Base-by-base conservation (phyloP, 345 rosid genomes). In the Citrus unshiu region DNA sequence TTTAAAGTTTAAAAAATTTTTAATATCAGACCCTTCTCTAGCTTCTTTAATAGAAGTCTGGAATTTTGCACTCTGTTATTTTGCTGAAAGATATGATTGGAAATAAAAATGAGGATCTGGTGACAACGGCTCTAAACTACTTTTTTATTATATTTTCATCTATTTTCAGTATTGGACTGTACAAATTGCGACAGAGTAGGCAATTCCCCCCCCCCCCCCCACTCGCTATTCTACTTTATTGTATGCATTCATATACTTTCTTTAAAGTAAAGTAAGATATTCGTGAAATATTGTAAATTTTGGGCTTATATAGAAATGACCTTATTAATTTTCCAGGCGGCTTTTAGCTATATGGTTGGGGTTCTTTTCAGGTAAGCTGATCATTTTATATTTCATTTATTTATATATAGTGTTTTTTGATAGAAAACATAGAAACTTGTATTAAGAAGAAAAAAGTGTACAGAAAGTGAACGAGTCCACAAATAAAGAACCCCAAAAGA, bases 331-430 rank as follows among this genome's bases (percentile, higher is more conserved):
- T 63, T 77, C 67, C 91, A 93, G 98, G 99, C 92, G 79, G 97
- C 97, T 63, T 72, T 89, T 57, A 95, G 98, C 79, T 95, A 95
- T 87, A 93, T 89, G 0, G 81, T 93, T 43, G 98, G 99, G 69
- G 97, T 90, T 65, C 78, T 89, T 84, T 90, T 89, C 94, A 89
- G 99, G 99, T 93, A 76, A 76, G 88, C 83, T 68, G 62, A 74
- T 77, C 32, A 16, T 21, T 78, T 43, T 76, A 46, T 12, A 3
- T 46, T 13, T 12, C 14, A 43, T 43, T 43, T 0, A 43, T 43
- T 43, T 43, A 43, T 10, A 2, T 43, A 10, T 43, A 0, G 51
- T 43, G 7, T 12, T 43, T 40, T 43, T 12, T 1, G 18, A 13
- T 46, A 12, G 51, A 3, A 46, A 46, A 46, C 51, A 46, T 46